Evolutionary conservation across 208 protist species (phyloP), one percentile per base, ranked within the genome.

Genomic region (Willaertia magna): DNA sequence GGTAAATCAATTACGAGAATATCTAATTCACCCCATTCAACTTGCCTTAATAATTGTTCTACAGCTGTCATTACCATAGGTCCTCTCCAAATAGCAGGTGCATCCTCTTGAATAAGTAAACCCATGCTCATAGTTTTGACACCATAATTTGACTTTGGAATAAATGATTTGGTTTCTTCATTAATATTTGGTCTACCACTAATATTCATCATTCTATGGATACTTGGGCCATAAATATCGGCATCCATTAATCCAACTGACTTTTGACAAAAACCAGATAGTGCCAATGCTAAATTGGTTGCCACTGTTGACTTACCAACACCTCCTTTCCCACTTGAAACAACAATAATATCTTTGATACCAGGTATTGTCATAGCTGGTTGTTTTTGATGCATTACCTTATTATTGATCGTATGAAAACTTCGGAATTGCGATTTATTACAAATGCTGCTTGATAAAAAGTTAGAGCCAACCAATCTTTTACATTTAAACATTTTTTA

Each of bases 81-180:
- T 0, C 95, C 95, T 9, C 95, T 91, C 86, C 95, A 92, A 30
- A 95, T 93, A n/a, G 95, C 94, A 79, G 94, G 93, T 86, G 95
- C 92, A 86, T 96, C 93, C 39, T 92, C 91, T 4, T 91, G 91
- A 30, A 67, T 4, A 30, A 88, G 67, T 16, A 86, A 30, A 3
- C 95, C 95, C 93, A 97, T 96, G 79, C 89, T 93, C 93, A 97
- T 96, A 34, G 94, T 90, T 89, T 94, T 94, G 44, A 97, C 90
- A 74, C 94, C 94, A 85, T 94, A 96, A 88, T 97, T 96, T 88
- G 91, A 91, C 9, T 92, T 90, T 26, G 94, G 93, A 0, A 89
- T 93, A 75, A 96, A 94, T 44, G 91, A 91, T 76, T 87, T 88
- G 22, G 40, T 85, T 0, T 11, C 44, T 55, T 52, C 46, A 61